Base-by-base conservation (phyloP, 2,329 filamentous ascomycete species). In the Fusarium pseudocircinatum region DNA sequence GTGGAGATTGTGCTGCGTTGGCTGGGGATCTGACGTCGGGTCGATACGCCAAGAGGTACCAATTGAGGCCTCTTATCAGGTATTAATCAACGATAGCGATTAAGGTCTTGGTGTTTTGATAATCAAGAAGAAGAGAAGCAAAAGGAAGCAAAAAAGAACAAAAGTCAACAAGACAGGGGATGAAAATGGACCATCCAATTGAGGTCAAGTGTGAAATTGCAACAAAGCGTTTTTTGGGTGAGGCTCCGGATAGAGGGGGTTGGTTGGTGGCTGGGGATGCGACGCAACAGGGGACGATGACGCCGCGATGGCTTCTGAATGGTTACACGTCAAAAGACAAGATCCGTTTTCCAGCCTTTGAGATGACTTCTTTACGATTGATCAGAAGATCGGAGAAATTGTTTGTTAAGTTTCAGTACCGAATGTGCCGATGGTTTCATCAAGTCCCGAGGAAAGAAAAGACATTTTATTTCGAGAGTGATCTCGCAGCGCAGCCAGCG, bases 391-490 rank as follows among this genome's bases (percentile, higher is more conserved):
- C 26, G 44, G 30, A 36, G 24, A 30, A 59, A 40, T 44, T 26
- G 20, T 63, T 42, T 42, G 34, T 15, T 15, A 24, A 30, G 22
- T 49, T 22, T 24, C 26, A 40, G 28, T 37, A 6, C 34, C 30
- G 50, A 52, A 60, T 11, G n/a, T 54, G 30, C 43, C 14, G 13
- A 34, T 36, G 32, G 30, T 52, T 40, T 54, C 50, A 40, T 24
- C 10, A 67, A 34, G n/a, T 26, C 42, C 47, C 37, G 49, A 49
- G 47, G n/a, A 63, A 77, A 75, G 68, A 77, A 78, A 70, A 70
- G 70, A 74, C 68, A 63, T 75, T 78, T 73, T 68, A 70, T 78
- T 74, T 72, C 72, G 76, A 78, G 76, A 78, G 76, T 72, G 75
- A 74, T 78, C 76, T 77, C 76, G 72, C 46, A 62, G 39, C 44